Evolutionary conservation across 2,329 filamentous ascomycete genomes (phyloP), one percentile per base, ranked within the genome.

Genomic region (Didymella arachidicola): DNA sequence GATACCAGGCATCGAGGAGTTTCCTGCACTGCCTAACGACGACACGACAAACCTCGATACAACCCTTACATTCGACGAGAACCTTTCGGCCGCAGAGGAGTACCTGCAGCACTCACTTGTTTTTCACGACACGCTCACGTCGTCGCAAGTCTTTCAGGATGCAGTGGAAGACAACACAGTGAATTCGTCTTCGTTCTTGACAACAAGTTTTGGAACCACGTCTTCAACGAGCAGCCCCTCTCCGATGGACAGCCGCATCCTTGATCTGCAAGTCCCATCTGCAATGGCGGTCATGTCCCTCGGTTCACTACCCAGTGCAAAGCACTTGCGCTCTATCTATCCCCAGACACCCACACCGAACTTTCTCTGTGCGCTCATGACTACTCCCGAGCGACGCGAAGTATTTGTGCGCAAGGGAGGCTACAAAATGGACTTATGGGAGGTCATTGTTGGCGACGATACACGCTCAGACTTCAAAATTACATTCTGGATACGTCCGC

Each of bases 261-360:
- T 54, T 8, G 47, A 58, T 7, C 29, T 68, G 4, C 59, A 67
- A 12, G 34, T 74, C 7, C 62, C 70, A 18, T 30, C 63, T 11
- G 65, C 60, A 22, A 53, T 74, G 25, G 79, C 80, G 34, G 76
- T 93, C 39, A 87, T 81, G 29, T 82, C 92, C 68, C 80, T 97
- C 14, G 83, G 84, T 51, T 85, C 89, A 60, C 80, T 97, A 10
- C 93, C 93, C 0, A 83, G 82, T 19, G 88, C 91, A 0, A 71
- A 74, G 2, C 86, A 90, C 67, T 81, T 97, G 6, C 73, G 82
- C 10, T 84, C 84, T 0, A 89, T 96, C 45, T 81, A 84, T 29
- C 93, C 93, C 0, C 90, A 93, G 71, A 96, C 92, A 0, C 86
- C 93, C 72, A 93, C 92, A 0, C 85, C 93, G 26, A 92, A 93